Base-by-base conservation (phyloP, 1,284 basidiomycete genomes). In the Cerrena zonata region DNA sequence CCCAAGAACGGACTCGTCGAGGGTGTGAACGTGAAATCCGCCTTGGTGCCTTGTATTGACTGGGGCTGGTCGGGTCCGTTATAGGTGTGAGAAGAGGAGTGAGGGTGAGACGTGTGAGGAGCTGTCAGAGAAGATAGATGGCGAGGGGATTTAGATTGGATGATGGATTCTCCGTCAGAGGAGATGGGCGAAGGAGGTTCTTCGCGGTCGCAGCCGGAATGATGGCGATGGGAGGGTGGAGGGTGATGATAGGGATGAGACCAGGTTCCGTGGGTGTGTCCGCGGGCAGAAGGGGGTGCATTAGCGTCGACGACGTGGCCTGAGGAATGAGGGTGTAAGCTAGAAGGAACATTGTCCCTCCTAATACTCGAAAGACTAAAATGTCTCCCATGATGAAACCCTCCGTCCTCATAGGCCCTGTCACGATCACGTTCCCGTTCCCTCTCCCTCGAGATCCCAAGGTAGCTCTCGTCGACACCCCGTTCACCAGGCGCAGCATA, bases 1-100 rank as follows among this genome's bases (percentile, higher is more conserved):
- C 86, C 89, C 18, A 94, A 77, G 68, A 93, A 92, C 0, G 92
- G 91, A 56, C 83, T 87, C 0, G 88, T 87, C 21, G 79, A 81
- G 1, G 83, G 83, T 7, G 82, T 84, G 56, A 67, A 74, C 3
- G 68, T 54, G 56, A 70, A 70, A 47, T 71, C 69, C 21, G 58
- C 54, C 24, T 52, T 50, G 10, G 49, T 45, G 26, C 34, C 46
- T 21, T 18, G 48, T 15, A 45, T 36, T 1, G 61, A 51, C n/a
- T 58, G 61, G 47, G 64, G 63, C 62, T 56, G 41, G 34, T 36
- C n/a, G 34, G 10, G 10, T 11, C n/a, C n/a, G 34, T 36, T 36
- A n/a, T 36, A 11, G 34, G 34, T 36, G n/a, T 36, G 10, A n/a
- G 34, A n/a, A 36, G 11, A 36, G 34, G 11, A 36, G 34, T 10